Conservation (phyloP, 352 stramenopile species). For the Globisporangium mamillatum region DNA sequence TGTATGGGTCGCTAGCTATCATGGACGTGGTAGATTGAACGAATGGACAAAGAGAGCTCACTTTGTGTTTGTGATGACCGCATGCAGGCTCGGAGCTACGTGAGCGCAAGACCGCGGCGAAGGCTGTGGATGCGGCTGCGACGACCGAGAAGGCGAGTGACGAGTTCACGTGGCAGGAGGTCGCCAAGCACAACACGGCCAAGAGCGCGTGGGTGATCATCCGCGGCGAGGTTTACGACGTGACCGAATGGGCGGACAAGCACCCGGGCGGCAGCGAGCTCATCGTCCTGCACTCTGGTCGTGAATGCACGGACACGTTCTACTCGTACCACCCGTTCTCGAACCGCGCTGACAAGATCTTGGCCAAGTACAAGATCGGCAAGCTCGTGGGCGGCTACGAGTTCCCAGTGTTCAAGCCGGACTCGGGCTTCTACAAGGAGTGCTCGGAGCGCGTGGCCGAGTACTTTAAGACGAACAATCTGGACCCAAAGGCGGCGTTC, state of each 20-base stretch:
- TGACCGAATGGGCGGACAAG: slow-evolving; percentile 86
- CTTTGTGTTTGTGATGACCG: background rate
- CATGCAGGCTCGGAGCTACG: slow-evolving; percentile 30
- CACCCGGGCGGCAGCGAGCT: slow-evolving; percentile 83
- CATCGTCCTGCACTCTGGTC: slow-evolving; percentile 73
- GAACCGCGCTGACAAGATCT: slow-evolving; percentile 73
- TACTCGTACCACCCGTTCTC: slow-evolving; percentile 91
- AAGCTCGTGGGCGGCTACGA: slow-evolving; percentile 74
- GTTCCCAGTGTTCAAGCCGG: slow-evolving; percentile 89
- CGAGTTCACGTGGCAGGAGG: slow-evolving; percentile 92
- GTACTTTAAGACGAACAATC: slow-evolving; percentile 90
- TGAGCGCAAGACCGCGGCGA: slow-evolving; percentile 46
- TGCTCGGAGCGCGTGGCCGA: slow-evolving; percentile 76
- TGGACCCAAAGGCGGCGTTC: slow-evolving; percentile 82
- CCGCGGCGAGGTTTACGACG: slow-evolving; percentile 92
- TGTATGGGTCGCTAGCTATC: background rate
- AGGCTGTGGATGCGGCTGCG: background rate
- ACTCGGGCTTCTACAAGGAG: slow-evolving; percentile 91
- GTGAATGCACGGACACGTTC: slow-evolving; percentile 88
- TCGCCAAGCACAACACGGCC: slow-evolving; percentile 94
- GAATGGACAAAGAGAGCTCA: slow-evolving; percentile 2
- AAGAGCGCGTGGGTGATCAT: slow-evolving; percentile 97
- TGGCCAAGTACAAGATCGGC: slow-evolving; percentile 85
- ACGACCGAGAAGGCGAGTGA: slow-evolving; percentile 19
- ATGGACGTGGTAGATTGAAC: background rate